These are phyloP conservation scores for Chalciporus pseudorubinellus DNA, from an alignment of 768 basidiomycete genomes.

Conservation along the genomic window DNA sequence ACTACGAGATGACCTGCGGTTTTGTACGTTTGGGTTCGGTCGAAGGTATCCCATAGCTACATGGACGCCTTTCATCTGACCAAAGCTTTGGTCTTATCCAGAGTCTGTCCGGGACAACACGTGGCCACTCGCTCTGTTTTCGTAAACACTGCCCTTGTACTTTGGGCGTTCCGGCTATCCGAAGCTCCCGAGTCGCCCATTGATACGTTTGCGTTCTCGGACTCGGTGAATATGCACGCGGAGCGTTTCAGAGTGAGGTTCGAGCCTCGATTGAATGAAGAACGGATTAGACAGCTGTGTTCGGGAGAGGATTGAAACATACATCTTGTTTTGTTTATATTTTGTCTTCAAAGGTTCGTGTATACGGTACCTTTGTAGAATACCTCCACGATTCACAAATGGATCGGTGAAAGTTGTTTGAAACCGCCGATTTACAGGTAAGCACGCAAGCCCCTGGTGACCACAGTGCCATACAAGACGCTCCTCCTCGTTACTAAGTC, in stretches of 20 bases:
- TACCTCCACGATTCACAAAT: too few relatives aligned
- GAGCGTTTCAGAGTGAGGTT: neutral
- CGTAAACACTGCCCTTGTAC: neutral
- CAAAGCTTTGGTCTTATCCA: neutral
- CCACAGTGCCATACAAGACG: too few relatives aligned
- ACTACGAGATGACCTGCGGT: constrained; percentile 28
- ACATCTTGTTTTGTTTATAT: too few relatives aligned
- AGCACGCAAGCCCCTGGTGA: too few relatives aligned
- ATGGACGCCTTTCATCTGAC: too few relatives aligned
- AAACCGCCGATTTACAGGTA: too few relatives aligned
- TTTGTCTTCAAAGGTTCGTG: too few relatives aligned
- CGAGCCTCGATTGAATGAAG: neutral
- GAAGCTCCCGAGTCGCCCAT: neutral
- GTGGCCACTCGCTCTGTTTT: neutral
- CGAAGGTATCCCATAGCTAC: too few relatives aligned
- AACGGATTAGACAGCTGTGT: neutral
- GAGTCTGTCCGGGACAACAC: neutral
- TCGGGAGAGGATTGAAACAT: too few relatives aligned
- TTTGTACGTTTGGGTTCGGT: constrained; percentile 29
- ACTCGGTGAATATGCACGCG: neutral
- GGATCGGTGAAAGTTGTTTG: too few relatives aligned
- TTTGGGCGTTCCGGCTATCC: neutral
- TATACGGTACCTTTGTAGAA: too few relatives aligned
- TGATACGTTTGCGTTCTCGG: neutral
- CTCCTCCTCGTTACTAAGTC: too few relatives aligned